phyloP scores from a whole-genome alignment of 2,329 filamentous ascomycete species.

The Boeremia lycopersici region DNA sequence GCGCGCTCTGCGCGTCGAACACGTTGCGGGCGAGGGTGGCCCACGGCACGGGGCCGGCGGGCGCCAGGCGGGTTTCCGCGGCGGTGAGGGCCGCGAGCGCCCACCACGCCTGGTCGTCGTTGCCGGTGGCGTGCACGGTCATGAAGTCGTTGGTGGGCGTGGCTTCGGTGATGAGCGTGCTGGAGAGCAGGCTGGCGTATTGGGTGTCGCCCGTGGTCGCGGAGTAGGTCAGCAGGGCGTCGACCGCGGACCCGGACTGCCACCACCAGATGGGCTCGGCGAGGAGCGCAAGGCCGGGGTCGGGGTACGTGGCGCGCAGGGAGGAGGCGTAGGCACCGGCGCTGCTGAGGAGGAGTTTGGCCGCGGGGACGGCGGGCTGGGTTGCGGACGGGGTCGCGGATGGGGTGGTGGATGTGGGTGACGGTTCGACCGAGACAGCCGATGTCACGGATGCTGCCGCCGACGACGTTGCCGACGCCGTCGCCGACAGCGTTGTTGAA shows the following conservation, averaged over 20 bases:
- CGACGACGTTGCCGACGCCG: background rate
- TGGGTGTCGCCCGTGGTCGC: slow-evolving; percentile 49
- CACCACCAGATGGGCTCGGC: slow-evolving; percentile 38
- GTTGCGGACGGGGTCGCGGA: slow-evolving; percentile 1
- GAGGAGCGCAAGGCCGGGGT: slow-evolving; percentile 26
- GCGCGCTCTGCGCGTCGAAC: slow-evolving; percentile 69
- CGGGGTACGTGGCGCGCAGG: slow-evolving; percentile 25
- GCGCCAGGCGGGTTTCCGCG: slow-evolving; percentile 67
- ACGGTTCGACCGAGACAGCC: background rate
- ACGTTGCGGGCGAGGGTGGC: slow-evolving; percentile 70
- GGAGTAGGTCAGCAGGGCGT: slow-evolving; percentile 47
- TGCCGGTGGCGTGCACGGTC: slow-evolving; percentile 56
- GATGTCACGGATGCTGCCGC: background rate
- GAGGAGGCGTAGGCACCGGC: slow-evolving; percentile 24
- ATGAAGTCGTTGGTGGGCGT: slow-evolving; percentile 46
- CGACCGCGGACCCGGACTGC: slow-evolving; percentile 35
- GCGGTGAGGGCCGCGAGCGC: slow-evolving; percentile 69
- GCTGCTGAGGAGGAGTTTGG: slow-evolving; percentile 19
- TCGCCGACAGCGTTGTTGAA: background rate
- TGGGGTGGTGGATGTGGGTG: background rate
- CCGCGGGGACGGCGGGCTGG: slow-evolving; percentile 3
- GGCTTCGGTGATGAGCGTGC: slow-evolving; percentile 33
- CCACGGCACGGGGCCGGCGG: slow-evolving; percentile 59
- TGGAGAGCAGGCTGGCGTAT: slow-evolving; percentile 45
- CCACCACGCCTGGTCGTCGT: slow-evolving; percentile 78